Evolutionary conservation across 2,329 filamentous ascomycete species (phyloP).

Genomic region (Ophiostoma himal-ulmi): DNA sequence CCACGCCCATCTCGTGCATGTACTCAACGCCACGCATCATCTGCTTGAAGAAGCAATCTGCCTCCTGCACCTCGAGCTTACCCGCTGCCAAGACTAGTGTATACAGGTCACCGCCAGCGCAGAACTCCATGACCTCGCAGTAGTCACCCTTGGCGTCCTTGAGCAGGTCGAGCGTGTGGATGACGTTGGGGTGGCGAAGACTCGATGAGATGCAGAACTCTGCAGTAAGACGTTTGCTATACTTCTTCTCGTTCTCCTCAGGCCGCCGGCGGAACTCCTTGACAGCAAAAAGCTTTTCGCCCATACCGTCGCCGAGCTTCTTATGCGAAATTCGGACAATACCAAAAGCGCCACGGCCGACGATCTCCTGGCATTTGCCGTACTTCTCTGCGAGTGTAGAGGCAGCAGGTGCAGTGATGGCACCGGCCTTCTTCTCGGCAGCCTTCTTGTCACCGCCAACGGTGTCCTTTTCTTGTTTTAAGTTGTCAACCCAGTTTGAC

Average conservation of each 20-base stretch:
- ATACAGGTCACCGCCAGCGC: constrained; percentile 91
- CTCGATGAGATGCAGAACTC: constrained; percentile 99
- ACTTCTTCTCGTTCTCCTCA: constrained; percentile 93
- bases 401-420: constrained; percentile 32
- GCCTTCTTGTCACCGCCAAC: constrained; percentile 60
- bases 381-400: constrained; percentile 86
- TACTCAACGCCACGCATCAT: constrained; percentile 99
- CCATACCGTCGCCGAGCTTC: constrained; percentile 70
- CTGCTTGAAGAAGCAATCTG: constrained; percentile 98
- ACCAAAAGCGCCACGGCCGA: constrained; percentile 92
- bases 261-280: constrained; percentile 95
- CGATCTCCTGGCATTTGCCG: constrained; percentile 95
- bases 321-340: constrained; percentile 98
- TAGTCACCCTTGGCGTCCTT: constrained; percentile 96
- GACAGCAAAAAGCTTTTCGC: constrained; percentile 90
- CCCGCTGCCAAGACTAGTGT: constrained; percentile 85
- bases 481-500: constrained; percentile 90
- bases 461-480: constrained; percentile 79
- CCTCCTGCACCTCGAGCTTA: constrained; percentile 86
- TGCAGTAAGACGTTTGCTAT: constrained; percentile 92
- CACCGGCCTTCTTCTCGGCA: constrained; percentile 21
- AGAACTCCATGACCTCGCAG: constrained; percentile 99
- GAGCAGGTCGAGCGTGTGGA: constrained; percentile 90
- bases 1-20: constrained; percentile 98
- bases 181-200: constrained; percentile 93